phyloP scores from a whole-genome alignment of 139 green algal species.

The Auxenochlorella pyrenoidosa region DNA sequence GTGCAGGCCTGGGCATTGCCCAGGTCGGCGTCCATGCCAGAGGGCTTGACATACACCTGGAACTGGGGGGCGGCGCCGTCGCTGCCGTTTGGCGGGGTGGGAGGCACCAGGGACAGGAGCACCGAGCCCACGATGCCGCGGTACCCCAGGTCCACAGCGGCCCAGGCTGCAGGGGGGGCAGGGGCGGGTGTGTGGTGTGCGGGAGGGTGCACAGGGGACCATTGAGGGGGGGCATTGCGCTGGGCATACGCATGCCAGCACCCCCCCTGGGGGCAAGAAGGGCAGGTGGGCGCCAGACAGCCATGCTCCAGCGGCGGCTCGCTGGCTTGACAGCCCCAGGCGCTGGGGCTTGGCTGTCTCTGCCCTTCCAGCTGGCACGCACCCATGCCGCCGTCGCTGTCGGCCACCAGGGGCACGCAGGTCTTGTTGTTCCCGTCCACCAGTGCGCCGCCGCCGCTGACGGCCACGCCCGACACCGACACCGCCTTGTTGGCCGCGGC shows the following conservation, averaged over 20 bases:
- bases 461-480: neutral
- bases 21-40: neutral
- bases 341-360: too few species aligned
- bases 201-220: too few species aligned
- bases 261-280: too few species aligned
- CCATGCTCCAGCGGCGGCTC: too few species aligned
- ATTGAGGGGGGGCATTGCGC: too few species aligned
- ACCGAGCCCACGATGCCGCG: neutral
- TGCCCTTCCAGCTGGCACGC: neutral
- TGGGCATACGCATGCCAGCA: too few species aligned
- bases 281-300: too few species aligned
- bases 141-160: constrained; percentile 9
- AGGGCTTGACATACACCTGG: neutral
- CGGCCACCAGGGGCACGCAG: neutral
- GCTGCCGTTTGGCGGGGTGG: neutral
- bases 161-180: neutral
- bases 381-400: neutral
- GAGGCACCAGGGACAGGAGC: neutral
- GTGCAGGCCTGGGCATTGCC: neutral
- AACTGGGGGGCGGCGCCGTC: neutral
- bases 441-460: neutral
- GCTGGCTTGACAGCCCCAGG: too few species aligned
- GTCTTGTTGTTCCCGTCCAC: neutral
- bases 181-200: neutral
- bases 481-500: constrained; percentile 29